These are phyloP conservation scores for Nothophaeocryptopus gaeumannii DNA, from an alignment of 2,329 filamentous ascomycete genomes.

Conservation along the genomic window DNA sequence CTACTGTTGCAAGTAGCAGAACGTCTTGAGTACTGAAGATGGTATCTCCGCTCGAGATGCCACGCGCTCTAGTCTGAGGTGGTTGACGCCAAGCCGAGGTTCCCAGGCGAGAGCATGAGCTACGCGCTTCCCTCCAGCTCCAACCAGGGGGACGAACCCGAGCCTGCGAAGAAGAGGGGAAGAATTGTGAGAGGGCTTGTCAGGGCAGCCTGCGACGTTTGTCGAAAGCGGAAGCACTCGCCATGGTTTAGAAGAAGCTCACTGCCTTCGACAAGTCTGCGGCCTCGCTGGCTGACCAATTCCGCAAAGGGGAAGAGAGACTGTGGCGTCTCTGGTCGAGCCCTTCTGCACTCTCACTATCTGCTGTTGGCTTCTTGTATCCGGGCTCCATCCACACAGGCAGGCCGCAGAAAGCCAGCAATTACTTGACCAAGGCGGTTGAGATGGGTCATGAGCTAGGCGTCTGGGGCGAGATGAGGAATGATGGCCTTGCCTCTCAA, in stretches of 20 bases:
- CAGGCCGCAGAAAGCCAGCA: background rate
- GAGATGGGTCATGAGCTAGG: constrained; percentile 1
- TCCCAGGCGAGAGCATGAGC: too few species aligned
- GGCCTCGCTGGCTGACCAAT: background rate
- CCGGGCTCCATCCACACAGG: background rate
- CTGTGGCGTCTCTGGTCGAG: background rate
- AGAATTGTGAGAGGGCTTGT: background rate
- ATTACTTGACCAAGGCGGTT: background rate
- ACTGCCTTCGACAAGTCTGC: constrained; percentile 4
- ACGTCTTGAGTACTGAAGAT: too few species aligned
- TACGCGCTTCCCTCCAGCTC: too few species aligned
- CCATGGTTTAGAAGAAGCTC: constrained; percentile 5
- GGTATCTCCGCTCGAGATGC: too few species aligned
- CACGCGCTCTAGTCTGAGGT: too few species aligned
- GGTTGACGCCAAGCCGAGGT: too few species aligned
- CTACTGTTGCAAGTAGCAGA: too few species aligned
- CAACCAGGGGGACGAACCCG: too few species aligned
- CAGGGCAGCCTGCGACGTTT: background rate
- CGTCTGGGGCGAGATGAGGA: background rate
- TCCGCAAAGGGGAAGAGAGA: background rate
- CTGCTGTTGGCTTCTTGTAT: constrained; percentile 4
- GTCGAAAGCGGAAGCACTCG: background rate
- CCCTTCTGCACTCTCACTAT: background rate
- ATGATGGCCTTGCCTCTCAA: background rate
- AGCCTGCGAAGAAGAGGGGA: constrained; percentile 1